phyloP scores from a whole-genome alignment of 345 rosid genomes.

The Populus deltoides region DNA sequence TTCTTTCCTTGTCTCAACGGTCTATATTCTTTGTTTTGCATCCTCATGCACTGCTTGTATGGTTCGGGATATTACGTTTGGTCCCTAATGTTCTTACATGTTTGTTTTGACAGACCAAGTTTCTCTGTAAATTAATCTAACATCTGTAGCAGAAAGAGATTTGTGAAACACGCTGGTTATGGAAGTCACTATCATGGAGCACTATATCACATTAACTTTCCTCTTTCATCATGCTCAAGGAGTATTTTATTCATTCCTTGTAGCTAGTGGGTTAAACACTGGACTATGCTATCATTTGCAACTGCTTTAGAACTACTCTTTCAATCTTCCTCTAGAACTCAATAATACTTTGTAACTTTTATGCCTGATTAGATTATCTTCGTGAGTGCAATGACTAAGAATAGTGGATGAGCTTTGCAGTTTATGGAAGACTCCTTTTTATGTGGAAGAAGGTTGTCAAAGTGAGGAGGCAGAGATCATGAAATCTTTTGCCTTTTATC shows the following conservation, averaged over 20 bases:
- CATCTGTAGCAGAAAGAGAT: not conserved
- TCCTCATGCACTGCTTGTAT: too few species aligned
- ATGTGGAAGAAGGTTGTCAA: not conserved
- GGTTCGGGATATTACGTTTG: too few species aligned
- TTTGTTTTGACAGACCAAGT: not conserved
- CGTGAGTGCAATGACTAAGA: not conserved
- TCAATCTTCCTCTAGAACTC: not conserved
- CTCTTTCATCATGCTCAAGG: not conserved
- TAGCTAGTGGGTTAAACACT: slow-evolving; percentile 3
- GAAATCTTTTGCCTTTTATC: not conserved
- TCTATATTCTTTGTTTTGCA: too few species aligned
- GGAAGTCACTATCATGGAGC: slow-evolving; percentile 12
- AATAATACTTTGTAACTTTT: too few species aligned
- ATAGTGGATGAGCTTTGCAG: not conserved
- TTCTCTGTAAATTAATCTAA: not conserved
- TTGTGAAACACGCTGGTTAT: not conserved
- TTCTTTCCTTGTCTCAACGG: too few species aligned
- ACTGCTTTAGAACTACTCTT: not conserved
- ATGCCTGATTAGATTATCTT: too few species aligned
- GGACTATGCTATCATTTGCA: not conserved
- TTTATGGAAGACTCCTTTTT: not conserved
- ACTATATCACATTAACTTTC: not conserved
- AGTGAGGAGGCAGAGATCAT: not conserved
- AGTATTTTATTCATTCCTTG: not conserved
- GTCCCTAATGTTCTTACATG: not conserved